Percentiles rank a stretch among this genome's conserved stretches.
These are phyloP conservation scores for Pichia occidentalis DNA, from an alignment of 805 yeast genomes.

Conservation along the genomic window DNA sequence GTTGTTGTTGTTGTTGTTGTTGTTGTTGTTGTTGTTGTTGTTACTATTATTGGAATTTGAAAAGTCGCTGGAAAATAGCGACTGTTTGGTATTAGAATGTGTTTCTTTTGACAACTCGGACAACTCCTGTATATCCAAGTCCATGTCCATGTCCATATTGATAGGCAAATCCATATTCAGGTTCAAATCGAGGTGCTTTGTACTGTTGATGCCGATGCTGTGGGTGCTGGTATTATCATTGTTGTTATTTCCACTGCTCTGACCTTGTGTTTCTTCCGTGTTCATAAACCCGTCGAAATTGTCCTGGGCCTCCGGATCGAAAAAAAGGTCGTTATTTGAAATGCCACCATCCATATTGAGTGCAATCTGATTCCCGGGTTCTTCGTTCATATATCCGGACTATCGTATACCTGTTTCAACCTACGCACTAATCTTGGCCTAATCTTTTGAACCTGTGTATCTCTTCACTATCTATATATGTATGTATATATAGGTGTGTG, in stretches of 20 bases:
- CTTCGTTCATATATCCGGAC: too few relatives aligned
- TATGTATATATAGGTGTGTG: too few relatives aligned
- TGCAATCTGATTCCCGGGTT: too few relatives aligned
- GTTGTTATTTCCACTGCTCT: background rate
- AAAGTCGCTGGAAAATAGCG: background rate
- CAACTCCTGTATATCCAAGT: background rate
- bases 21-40: background rate
- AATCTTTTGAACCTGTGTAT: too few relatives aligned
- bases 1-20: too few relatives aligned
- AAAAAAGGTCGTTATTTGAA: constrained; percentile 2
- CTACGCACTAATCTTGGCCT: too few relatives aligned
- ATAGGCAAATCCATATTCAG: background rate
- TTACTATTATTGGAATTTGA: background rate
- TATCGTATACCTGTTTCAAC: too few relatives aligned
- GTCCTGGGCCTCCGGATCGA: constrained; percentile 1
- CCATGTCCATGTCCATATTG: too few relatives aligned
- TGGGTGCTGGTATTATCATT: background rate
- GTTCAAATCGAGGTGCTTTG: background rate
- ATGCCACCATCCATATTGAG: too few relatives aligned
- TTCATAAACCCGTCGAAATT: constrained; percentile 7
- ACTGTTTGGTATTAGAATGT: background rate
- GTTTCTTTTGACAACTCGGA: background rate
- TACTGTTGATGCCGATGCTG: background rate
- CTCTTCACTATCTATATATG: too few relatives aligned
- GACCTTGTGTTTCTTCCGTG: background rate